Base-by-base conservation (phyloP, 106 monocot species). In the Hemerocallis citrina region DNA sequence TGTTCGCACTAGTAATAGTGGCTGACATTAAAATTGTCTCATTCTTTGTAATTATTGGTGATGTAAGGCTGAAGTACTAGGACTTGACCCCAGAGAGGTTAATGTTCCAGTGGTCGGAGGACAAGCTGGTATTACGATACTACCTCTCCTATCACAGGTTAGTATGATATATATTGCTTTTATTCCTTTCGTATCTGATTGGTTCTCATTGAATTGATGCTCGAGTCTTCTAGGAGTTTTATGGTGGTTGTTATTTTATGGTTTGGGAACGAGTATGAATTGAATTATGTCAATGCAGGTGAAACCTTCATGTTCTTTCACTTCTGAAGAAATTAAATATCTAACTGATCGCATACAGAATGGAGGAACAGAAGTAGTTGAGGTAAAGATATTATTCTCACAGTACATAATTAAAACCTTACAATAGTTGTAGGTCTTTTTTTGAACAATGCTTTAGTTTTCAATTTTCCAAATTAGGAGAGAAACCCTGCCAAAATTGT, bases 281-380 rank as follows among this genome's bases (percentile, higher is more conserved):
- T 15, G 27, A 31, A 43, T 44, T 62, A 15, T 59, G 24, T 40
- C 20, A 35, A 33, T 76, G 60, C 66, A 98, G 96, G 87, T 88
- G 29, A 82, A 72, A 16, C 96, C 91, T 50, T 73, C 96, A 17
- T 85, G 84, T 55, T 91, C 91, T 21, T 88, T 98, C 61, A 91
- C 96, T 21, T 17, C 71, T 24, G 87, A 98, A 51, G 96, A 98
- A 77, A 71, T 88, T 21, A 65, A 58, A 25, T 80, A 92, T 63
- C 76, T 98, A 29, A 98, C 91, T 16, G 52, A 98, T 62, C 84
- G 96, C 31, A 88, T 98, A 50, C 96, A 98, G 72, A 98, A 98
- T 77, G 96, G 91, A 15, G 91, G 96, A 58, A 98, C 96, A 50
- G 96, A 98, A 79, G 96, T 98, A 47, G 96, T 98, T 62, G 96